These are phyloP conservation scores for Phytophthora ramorum DNA, from an alignment of 352 stramenopile species.

Conservation along the genomic window DNA sequence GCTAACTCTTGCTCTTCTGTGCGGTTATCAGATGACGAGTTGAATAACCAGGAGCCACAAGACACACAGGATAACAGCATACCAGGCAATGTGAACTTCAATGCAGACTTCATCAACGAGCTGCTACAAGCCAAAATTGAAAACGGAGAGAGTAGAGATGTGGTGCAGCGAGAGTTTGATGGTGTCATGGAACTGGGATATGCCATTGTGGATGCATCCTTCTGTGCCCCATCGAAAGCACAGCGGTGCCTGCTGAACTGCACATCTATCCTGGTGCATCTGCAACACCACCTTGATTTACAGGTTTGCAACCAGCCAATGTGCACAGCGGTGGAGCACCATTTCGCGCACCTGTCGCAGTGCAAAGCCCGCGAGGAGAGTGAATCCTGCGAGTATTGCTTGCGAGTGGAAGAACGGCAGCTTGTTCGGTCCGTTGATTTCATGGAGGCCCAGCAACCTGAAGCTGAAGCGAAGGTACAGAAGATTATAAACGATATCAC, in stretches of 20 bases:
- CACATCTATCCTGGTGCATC: slow-evolving; percentile 58
- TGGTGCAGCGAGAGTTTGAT: slow-evolving; percentile 45
- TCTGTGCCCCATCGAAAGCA: slow-evolving; percentile 59
- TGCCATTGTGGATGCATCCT: slow-evolving; percentile 68
- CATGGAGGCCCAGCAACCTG: slow-evolving; percentile 57
- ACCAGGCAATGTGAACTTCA: slow-evolving; percentile 24
- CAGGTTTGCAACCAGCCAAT: slow-evolving; percentile 58
- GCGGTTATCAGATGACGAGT: slow-evolving; percentile 16
- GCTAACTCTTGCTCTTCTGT: slow-evolving; percentile 7
- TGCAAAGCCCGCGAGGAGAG: slow-evolving; percentile 45
- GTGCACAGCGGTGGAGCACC: slow-evolving; percentile 63
- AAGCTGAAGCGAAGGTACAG: slow-evolving; percentile 63
- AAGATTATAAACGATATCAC: slow-evolving; percentile 60
- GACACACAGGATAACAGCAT: slow-evolving; percentile 21
- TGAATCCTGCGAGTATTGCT: slow-evolving; percentile 61
- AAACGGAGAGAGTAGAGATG: slow-evolving; percentile 10
- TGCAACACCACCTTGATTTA: slow-evolving; percentile 70
- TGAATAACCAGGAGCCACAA: slow-evolving; percentile 5
- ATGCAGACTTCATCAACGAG: slow-evolving; percentile 42
- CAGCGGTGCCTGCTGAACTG: slow-evolving; percentile 60
- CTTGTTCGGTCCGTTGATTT: slow-evolving; percentile 51
- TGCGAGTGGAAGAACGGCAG: slow-evolving; percentile 59
- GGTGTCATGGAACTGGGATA: slow-evolving; percentile 52
- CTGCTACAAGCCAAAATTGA: slow-evolving; percentile 35
- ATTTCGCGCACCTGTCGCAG: slow-evolving; percentile 64